These are phyloP conservation scores for Pythium insidiosum DNA, from an alignment of 352 stramenopile genomes.

Conservation along the genomic window DNA sequence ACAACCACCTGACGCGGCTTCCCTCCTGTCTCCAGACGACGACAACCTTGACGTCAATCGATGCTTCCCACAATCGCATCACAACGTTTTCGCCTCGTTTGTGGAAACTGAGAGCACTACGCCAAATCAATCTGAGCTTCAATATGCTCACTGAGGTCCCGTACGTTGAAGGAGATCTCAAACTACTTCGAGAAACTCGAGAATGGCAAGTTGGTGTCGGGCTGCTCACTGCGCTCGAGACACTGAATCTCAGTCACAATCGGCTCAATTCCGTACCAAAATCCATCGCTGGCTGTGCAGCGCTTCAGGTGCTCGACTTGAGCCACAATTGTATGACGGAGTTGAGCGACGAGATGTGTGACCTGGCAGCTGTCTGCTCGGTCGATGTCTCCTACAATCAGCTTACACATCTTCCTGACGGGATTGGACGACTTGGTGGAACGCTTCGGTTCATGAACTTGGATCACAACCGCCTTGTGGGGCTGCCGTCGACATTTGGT, in stretches of 20 bases:
- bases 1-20: constrained; percentile 33
- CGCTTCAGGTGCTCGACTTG: constrained; percentile 39
- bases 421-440: constrained; percentile 21
- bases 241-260: constrained; percentile 10
- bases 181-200: constrained; percentile 45
- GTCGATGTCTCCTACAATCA: constrained; percentile 34
- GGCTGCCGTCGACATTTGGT: neutral
- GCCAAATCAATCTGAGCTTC: constrained; percentile 36
- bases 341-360: constrained; percentile 33
- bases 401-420: constrained; percentile 28
- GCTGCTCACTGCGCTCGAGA: constrained; percentile 22
- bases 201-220: constrained; percentile 58
- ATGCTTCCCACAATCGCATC: constrained; percentile 43
- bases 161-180: constrained; percentile 50
- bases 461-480: neutral
- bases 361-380: constrained; percentile 19
- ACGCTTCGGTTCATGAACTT: neutral
- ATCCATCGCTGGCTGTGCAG: constrained; percentile 38
- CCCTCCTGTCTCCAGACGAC: constrained; percentile 38
- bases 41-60: constrained; percentile 22
- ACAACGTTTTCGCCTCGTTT: constrained; percentile 39
- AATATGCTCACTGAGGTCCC: constrained; percentile 37
- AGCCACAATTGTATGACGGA: constrained; percentile 32
- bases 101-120: constrained; percentile 44
- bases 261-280: constrained; percentile 9